phyloP scores from a whole-genome alignment of 768 basidiomycete species.

The Suillus placidus region DNA sequence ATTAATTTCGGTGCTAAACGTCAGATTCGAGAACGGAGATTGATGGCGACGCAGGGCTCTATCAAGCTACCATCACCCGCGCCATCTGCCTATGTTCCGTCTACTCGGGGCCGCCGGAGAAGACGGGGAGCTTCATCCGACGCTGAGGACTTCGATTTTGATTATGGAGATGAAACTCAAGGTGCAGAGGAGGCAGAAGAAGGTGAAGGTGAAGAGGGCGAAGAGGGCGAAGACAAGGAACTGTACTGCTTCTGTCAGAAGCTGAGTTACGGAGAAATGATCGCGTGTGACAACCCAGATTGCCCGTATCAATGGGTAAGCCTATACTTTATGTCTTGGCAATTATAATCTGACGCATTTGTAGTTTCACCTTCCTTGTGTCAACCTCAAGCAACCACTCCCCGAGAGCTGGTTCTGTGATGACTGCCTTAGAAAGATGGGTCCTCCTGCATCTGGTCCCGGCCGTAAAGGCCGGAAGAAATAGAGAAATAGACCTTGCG shows the following conservation, averaged over 20 bases:
- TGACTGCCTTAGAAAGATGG: constrained; percentile 49
- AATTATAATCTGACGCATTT: constrained; percentile 17
- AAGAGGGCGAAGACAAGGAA: constrained; percentile 58
- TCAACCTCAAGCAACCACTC: constrained; percentile 56
- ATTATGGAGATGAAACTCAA: constrained; percentile 35
- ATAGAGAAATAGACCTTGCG: constrained; percentile 39
- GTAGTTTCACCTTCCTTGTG: constrained; percentile 67
- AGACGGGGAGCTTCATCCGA: constrained; percentile 40
- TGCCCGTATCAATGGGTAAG: constrained; percentile 68
- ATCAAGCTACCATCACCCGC: constrained; percentile 40
- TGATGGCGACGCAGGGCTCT: constrained; percentile 31
- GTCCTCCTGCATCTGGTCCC: constrained; percentile 31
- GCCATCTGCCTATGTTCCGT: constrained; percentile 32
- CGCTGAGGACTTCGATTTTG: constrained; percentile 37
- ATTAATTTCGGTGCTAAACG: constrained; percentile 9
- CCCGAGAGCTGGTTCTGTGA: constrained; percentile 64
- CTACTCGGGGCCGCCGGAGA: constrained; percentile 37
- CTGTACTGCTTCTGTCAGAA: constrained; percentile 67
- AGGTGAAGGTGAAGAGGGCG: constrained; percentile 47
- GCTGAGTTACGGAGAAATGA: constrained; percentile 69
- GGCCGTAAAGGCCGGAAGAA: constrained; percentile 47
- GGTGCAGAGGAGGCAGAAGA: constrained; percentile 35
- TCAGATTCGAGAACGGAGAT: constrained; percentile 30
- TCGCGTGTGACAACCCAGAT: constrained; percentile 60
- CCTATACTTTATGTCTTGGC: not conserved